A percentile compares a stretch with the other conserved stretches of the same genome.
Evolutionary conservation across 2,329 filamentous ascomycete genomes (phyloP).

Genomic region (Pseudogymnoascus sp.): DNA sequence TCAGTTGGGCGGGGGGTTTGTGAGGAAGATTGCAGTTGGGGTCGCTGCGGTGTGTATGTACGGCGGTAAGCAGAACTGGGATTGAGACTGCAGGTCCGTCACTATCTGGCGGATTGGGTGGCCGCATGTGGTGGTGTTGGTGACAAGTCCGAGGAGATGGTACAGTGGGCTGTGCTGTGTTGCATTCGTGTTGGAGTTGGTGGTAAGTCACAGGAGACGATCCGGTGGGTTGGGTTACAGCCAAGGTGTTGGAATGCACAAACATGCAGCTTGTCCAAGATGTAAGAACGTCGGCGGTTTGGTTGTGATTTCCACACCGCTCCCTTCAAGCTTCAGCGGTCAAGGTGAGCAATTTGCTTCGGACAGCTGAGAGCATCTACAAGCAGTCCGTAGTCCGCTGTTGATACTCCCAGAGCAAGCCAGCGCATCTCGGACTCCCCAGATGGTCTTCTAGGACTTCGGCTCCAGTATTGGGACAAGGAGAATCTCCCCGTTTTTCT

Average conservation of each 20-base stretch:
- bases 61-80: neutral
- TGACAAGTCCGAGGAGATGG: neutral
- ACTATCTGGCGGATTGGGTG: too few species aligned
- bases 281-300: neutral
- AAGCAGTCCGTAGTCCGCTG: neutral
- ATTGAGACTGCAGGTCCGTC: neutral
- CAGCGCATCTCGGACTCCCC: neutral
- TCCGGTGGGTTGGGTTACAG: neutral
- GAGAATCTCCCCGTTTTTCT: neutral
- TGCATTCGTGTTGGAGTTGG: neutral
- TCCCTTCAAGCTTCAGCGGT: neutral
- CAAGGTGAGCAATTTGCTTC: neutral
- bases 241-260: neutral
- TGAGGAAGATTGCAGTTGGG: neutral
- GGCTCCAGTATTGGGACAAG: neutral
- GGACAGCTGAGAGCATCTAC: neutral
- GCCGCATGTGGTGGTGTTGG: too few species aligned
- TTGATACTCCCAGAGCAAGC: neutral
- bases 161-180: neutral
- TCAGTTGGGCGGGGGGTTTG: neutral
- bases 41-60: neutral
- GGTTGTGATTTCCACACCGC: neutral
- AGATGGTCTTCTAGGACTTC: neutral
- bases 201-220: neutral
- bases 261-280: neutral